Conservation (phyloP, 2,329 filamentous ascomycete genomes). For the Ceratocystis papillata region DNA sequence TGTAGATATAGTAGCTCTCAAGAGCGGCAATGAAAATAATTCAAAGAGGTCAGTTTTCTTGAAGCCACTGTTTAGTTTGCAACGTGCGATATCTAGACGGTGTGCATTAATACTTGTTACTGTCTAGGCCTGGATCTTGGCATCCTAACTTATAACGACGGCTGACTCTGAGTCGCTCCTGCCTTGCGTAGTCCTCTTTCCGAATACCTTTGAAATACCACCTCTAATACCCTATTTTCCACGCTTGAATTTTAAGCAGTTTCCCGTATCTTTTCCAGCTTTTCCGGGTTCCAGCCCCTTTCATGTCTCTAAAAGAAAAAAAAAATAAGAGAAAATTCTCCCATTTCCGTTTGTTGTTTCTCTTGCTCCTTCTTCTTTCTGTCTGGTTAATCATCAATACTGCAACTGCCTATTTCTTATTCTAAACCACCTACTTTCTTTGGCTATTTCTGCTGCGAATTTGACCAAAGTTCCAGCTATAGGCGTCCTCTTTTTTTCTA, state of each 20-base stretch:
- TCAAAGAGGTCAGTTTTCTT: neutral
- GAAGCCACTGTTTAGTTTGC: neutral
- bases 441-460: neutral
- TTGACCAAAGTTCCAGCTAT: neutral
- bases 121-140: neutral
- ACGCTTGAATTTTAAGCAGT: neutral
- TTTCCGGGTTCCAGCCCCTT: slow-evolving; percentile 5
- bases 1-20: neutral
- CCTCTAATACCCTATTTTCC: neutral
- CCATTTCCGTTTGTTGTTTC: slow-evolving; percentile 6
- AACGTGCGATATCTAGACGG: neutral
- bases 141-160: neutral
- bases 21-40: neutral
- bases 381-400: neutral
- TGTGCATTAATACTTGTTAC: neutral
- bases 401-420: neutral
- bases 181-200: neutral
- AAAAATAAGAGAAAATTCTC: neutral
- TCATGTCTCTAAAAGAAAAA: neutral
- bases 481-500: neutral
- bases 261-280: neutral
- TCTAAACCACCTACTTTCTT: neutral
- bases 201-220: neutral
- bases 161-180: neutral
- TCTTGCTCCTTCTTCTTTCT: slow-evolving; percentile 10